phyloP scores from a whole-genome alignment of 75 land plant species.

The Chamaecyparis obtusa region DNA sequence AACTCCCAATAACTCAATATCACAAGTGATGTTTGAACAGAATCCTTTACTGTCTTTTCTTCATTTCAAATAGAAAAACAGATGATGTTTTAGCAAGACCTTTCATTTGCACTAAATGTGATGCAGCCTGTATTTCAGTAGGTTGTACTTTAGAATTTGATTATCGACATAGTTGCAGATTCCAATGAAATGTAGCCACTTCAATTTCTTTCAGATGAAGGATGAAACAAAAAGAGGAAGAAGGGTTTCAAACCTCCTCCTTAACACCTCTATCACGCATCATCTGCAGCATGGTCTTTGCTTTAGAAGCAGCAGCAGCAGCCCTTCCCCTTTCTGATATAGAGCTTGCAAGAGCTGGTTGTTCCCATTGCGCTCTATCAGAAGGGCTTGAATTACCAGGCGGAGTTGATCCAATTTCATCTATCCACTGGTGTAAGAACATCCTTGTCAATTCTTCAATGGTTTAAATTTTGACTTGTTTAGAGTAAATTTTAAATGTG shows the following conservation, averaged over 20 bases:
- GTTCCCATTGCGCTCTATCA: slow-evolving; percentile 38
- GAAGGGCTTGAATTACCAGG: slow-evolving; percentile 35
- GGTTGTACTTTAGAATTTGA: neutral
- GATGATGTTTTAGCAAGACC: neutral
- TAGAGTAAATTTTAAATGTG: neutral
- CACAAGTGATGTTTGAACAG: neutral
- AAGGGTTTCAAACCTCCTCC: slow-evolving; percentile 26
- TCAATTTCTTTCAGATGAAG: neutral
- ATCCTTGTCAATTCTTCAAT: slow-evolving; percentile 7
- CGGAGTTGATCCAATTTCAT: slow-evolving; percentile 34
- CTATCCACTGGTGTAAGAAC: slow-evolving; percentile 28
- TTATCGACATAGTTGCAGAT: neutral
- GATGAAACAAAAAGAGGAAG: neutral
- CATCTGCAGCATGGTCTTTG: slow-evolving; percentile 35
- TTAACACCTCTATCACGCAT: slow-evolving; percentile 38
- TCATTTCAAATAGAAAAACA: neutral
- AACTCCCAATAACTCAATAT: neutral
- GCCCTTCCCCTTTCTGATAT: slow-evolving; percentile 44
- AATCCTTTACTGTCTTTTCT: neutral
- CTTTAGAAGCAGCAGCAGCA: slow-evolving; percentile 42
- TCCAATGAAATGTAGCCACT: neutral
- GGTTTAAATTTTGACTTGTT: neutral
- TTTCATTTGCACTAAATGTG: neutral
- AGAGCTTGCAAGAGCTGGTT: slow-evolving; percentile 39
- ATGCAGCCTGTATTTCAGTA: neutral